Percentiles rank a stretch among this genome's conserved stretches.
Evolutionary conservation across 768 basidiomycete genomes (phyloP).

Genomic region (Rhodosporidiobolus odoratus): DNA sequence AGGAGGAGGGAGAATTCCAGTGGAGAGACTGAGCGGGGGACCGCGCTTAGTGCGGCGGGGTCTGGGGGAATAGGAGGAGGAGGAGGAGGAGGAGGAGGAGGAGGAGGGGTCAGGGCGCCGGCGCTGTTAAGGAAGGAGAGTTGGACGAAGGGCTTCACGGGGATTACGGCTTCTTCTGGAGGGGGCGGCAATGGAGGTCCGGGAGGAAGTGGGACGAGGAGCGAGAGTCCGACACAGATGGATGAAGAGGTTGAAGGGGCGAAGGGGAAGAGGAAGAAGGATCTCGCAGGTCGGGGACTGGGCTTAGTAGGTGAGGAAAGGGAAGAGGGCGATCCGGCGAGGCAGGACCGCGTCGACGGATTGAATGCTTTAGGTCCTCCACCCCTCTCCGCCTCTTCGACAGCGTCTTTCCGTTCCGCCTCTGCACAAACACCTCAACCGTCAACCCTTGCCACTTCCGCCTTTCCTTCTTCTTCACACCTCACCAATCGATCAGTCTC

Average conservation of each 20-base stretch:
- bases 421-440: not conserved
- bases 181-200: not conserved
- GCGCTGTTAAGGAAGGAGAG: constrained; percentile 5
- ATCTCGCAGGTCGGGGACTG: not conserved
- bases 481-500: not conserved
- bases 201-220: not conserved
- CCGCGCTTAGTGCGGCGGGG: not conserved
- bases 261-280: not conserved
- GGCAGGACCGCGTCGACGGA: no score
- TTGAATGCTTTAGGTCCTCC: not conserved
- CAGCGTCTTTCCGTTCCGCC: not conserved
- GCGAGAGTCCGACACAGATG: constrained; percentile 7
- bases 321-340: not conserved
- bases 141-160: not conserved
- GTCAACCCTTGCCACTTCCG: not conserved
- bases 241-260: not conserved
- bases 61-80: no score
- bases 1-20: not conserved
- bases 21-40: not conserved
- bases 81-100: no score
- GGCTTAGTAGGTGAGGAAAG: constrained; percentile 1
- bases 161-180: no score
- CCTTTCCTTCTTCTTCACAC: not conserved
- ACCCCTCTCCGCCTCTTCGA: not conserved
- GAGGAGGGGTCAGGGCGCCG: not conserved